phyloP scores from a whole-genome alignment of 371 early-diverging fungal species.

The Rhizomucor miehei region DNA sequence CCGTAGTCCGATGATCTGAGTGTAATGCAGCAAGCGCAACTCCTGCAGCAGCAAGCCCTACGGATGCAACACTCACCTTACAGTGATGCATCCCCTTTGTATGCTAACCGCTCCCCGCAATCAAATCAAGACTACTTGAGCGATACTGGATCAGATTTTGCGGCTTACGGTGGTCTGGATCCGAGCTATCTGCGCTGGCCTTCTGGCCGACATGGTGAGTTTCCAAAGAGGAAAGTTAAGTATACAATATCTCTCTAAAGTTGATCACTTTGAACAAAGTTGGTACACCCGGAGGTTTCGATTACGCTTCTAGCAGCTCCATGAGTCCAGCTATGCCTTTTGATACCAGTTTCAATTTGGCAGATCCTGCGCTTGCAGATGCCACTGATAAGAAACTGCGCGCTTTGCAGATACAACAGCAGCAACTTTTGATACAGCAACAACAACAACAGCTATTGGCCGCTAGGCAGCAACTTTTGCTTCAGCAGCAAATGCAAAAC shows the following conservation, averaged over 20 bases:
- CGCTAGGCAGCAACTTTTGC: constrained; percentile 47
- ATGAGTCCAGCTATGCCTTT: not conserved
- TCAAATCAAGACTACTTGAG: not conserved
- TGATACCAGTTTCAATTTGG: not conserved
- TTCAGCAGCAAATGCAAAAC: constrained; percentile 54
- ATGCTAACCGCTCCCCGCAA: not conserved
- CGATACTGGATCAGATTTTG: not conserved
- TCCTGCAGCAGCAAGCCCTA: constrained; percentile 7
- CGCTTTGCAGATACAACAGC: constrained; percentile 49
- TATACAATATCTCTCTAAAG: not conserved
- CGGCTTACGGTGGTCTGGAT: not conserved
- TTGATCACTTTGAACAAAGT: not conserved
- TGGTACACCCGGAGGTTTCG: not conserved
- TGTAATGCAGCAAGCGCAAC: constrained; percentile 12
- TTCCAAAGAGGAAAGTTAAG: not conserved
- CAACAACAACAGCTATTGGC: constrained; percentile 54
- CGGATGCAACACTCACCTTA: constrained; percentile 1
- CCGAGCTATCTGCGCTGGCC: not conserved
- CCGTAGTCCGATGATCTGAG: constrained; percentile 2
- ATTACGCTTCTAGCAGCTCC: not conserved
- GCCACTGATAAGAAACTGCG: constrained; percentile 51
- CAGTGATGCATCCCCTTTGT: not conserved
- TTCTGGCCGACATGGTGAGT: constrained; percentile 2
- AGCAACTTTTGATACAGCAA: constrained; percentile 40
- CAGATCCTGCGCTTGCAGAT: not conserved